A percentile compares a stretch with the other conserved stretches of the same genome.
These are phyloP conservation scores for Candolleomyces efflorescens DNA, from an alignment of 768 basidiomycete genomes.

Conservation along the genomic window DNA sequence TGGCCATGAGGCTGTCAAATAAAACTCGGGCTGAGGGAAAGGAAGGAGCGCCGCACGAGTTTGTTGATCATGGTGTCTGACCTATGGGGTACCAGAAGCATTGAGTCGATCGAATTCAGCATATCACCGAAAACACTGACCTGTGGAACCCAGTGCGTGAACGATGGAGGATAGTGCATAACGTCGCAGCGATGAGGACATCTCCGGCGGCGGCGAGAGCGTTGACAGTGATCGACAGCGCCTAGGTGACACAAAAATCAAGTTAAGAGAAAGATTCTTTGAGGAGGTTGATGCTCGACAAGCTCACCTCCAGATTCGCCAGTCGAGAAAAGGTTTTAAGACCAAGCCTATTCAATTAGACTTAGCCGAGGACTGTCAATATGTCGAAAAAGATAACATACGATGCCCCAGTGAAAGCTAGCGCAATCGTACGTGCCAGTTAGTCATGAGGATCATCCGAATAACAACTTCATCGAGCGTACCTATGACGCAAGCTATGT, in stretches of 20 bases:
- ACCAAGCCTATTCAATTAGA: neutral
- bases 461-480: slow-evolving; percentile 8
- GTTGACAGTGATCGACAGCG: slow-evolving; percentile 41
- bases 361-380: neutral
- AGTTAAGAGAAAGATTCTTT: neutral
- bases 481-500: slow-evolving; percentile 28
- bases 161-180: slow-evolving; percentile 36
- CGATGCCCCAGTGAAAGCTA: slow-evolving; percentile 27
- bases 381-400: slow-evolving; percentile 18
- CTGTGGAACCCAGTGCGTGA: slow-evolving; percentile 47
- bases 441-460: neutral
- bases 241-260: slow-evolving; percentile 14
- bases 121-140: slow-evolving; percentile 17
- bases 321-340: neutral
- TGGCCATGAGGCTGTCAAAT: neutral
- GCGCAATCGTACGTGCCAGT: neutral
- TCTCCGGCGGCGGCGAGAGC: slow-evolving; percentile 42
- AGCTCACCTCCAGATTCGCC: neutral
- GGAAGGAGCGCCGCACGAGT: slow-evolving; percentile 22
- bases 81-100: slow-evolving; percentile 10
- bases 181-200: slow-evolving; percentile 38
- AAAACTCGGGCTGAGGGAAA: neutral
- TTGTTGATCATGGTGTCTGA: slow-evolving; percentile 48
- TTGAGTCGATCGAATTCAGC: neutral
- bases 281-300: neutral